Evolutionary conservation across 495 filamentous ascomycete species (phyloP).

Genomic region (Daldinia bambusicola): DNA sequence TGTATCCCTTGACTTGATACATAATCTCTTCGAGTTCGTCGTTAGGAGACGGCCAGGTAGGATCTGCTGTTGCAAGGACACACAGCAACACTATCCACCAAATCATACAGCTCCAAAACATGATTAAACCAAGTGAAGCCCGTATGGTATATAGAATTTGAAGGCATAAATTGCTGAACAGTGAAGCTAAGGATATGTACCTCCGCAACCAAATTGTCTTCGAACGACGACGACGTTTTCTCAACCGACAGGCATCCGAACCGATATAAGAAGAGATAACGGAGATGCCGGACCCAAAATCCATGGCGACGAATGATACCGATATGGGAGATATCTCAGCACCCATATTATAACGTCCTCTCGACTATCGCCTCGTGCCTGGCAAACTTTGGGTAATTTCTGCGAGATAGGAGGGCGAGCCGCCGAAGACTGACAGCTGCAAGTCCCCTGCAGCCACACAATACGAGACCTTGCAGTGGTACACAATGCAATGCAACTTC

Average conservation of each 20-base stretch:
- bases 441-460: constrained; percentile 33
- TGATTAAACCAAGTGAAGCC: constrained; percentile 11
- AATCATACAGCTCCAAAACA: constrained; percentile 26
- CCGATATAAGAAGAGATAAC: not conserved
- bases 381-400: constrained; percentile 26
- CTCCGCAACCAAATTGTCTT: not conserved
- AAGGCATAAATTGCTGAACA: constrained; percentile 9
- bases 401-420: constrained; percentile 36
- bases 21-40: constrained; percentile 73
- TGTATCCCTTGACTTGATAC: constrained; percentile 65
- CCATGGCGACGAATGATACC: not conserved
- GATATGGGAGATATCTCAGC: constrained; percentile 19
- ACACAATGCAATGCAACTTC: constrained; percentile 38
- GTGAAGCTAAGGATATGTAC: not conserved
- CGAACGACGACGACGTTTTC: constrained; percentile 4
- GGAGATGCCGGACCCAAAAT: not conserved
- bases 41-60: constrained; percentile 68
- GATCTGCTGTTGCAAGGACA: constrained; percentile 50
- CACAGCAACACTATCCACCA: constrained; percentile 35
- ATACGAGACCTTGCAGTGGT: constrained; percentile 41
- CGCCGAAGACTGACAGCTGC: constrained; percentile 35
- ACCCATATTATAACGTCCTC: constrained; percentile 14
- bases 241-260: not conserved
- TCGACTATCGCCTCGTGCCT: constrained; percentile 15
- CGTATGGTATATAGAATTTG: constrained; percentile 25